These are phyloP conservation scores for Oryza australiensis DNA, from an alignment of 176 grass and related monocot species.

Conservation along the genomic window DNA sequence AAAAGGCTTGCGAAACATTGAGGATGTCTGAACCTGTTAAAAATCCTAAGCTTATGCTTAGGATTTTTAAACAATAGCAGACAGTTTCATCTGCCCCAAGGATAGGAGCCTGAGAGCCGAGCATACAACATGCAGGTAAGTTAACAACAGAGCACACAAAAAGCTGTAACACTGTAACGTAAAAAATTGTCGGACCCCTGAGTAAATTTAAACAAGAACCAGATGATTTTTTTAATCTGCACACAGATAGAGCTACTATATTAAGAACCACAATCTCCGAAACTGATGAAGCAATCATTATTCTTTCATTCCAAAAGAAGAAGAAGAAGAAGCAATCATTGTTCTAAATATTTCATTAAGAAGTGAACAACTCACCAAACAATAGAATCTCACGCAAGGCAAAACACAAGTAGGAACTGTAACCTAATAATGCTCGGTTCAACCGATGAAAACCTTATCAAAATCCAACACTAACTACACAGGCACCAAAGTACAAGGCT, in stretches of 20 bases:
- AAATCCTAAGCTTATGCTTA: constrained; percentile 9
- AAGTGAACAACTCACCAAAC: constrained; percentile 9
- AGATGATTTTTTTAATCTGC: not conserved
- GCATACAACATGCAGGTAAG: not conserved
- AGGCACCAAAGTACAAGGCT: not conserved
- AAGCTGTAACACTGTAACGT: not conserved
- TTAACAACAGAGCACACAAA: not conserved
- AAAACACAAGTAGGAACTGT: not conserved
- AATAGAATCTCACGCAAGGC: constrained; percentile 14
- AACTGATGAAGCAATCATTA: constrained; percentile 29
- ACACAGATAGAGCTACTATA: constrained; percentile 4
- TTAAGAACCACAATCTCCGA: not conserved
- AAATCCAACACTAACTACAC: constrained; percentile 13
- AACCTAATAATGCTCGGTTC: not conserved
- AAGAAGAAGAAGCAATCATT: not conserved
- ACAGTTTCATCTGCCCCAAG: constrained; percentile 17
- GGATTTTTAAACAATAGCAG: not conserved
- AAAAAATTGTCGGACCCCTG: not conserved
- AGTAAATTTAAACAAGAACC: constrained; percentile 21
- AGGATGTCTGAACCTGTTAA: not conserved
- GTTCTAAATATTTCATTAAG: constrained; percentile 25
- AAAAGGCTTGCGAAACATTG: too few relatives aligned
- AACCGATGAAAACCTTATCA: constrained; percentile 19
- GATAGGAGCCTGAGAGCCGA: not conserved
- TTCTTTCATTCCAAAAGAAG: not conserved